Conservation (phyloP, 2,329 filamentous ascomycete species). For the Sporothrix schenckii region DNA sequence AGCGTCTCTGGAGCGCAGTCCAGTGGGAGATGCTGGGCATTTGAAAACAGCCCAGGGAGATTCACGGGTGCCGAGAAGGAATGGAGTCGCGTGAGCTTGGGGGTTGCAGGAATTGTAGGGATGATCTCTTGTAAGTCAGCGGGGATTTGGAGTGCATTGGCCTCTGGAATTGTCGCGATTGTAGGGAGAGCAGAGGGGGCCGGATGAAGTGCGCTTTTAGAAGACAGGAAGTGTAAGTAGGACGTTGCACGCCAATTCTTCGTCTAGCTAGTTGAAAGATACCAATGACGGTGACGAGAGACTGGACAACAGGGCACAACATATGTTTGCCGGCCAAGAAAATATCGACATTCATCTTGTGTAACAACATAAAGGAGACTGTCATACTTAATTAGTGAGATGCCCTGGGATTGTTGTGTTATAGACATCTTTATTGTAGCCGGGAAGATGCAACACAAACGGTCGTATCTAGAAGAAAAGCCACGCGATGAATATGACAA, state of each 20-base stretch:
- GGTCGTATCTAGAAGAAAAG: background rate
- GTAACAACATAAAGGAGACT: background rate
- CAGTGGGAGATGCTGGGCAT: background rate
- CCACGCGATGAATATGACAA: background rate
- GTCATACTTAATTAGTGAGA: background rate
- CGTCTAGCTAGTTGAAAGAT: too few species aligned
- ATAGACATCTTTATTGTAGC: background rate
- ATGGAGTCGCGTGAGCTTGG: background rate
- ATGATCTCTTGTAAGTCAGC: background rate
- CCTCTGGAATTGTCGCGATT: background rate
- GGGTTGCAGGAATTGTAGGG: background rate
- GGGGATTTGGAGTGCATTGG: background rate
- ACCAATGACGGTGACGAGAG: background rate
- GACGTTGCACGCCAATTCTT: background rate
- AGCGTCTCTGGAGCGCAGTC: background rate
- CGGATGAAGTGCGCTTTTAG: background rate
- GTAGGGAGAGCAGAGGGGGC: background rate
- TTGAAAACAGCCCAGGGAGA: background rate
- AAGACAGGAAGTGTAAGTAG: slow-evolving; percentile 17
- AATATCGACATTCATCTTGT: background rate
- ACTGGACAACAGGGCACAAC: background rate
- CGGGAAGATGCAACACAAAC: background rate
- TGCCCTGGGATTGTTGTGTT: background rate
- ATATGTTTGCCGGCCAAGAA: background rate
- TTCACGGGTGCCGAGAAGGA: background rate